Percentiles rank a stretch among this genome's conserved stretches.
Evolutionary conservation across 73 alveolate genomes (phyloP).

Genomic region (Halteria grandinella): DNA sequence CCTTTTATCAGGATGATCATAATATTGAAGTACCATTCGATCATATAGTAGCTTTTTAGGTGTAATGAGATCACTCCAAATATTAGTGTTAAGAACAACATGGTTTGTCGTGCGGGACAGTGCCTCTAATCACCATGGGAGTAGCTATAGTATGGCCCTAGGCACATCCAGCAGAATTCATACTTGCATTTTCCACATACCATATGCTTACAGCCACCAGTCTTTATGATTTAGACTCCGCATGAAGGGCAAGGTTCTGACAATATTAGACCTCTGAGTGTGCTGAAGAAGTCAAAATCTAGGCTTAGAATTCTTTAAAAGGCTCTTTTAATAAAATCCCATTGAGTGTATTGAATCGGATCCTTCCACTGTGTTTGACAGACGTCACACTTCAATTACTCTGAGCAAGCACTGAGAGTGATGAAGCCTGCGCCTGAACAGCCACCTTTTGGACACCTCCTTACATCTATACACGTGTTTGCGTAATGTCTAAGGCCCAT

Average conservation of each 20-base stretch:
- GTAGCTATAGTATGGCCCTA: constrained; percentile 25
- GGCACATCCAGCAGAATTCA: constrained; percentile 67
- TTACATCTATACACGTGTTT: not conserved
- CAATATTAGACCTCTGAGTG: not conserved
- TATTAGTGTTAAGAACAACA: not conserved
- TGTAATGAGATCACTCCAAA: not conserved
- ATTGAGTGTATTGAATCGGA: not conserved
- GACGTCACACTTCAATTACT: not conserved
- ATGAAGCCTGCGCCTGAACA: constrained; percentile 4
- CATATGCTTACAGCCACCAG: constrained; percentile 71
- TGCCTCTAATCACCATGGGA: not conserved
- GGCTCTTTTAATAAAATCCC: not conserved
- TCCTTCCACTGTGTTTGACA: constrained; percentile 21
- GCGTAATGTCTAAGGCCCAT: not conserved
- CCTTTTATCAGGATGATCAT: not conserved
- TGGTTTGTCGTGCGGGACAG: not conserved
- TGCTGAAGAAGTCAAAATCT: not conserved
- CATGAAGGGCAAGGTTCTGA: constrained; percentile 68
- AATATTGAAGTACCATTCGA: constrained; percentile 8
- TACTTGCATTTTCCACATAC: constrained; percentile 42
- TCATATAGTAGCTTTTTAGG: not conserved
- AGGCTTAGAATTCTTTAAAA: not conserved
- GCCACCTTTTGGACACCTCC: not conserved
- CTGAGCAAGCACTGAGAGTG: not conserved
- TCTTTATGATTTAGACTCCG: constrained; percentile 53